These are phyloP conservation scores for Lachnellula cervina DNA, from an alignment of 2,329 filamentous ascomycete species.

Conservation along the genomic window DNA sequence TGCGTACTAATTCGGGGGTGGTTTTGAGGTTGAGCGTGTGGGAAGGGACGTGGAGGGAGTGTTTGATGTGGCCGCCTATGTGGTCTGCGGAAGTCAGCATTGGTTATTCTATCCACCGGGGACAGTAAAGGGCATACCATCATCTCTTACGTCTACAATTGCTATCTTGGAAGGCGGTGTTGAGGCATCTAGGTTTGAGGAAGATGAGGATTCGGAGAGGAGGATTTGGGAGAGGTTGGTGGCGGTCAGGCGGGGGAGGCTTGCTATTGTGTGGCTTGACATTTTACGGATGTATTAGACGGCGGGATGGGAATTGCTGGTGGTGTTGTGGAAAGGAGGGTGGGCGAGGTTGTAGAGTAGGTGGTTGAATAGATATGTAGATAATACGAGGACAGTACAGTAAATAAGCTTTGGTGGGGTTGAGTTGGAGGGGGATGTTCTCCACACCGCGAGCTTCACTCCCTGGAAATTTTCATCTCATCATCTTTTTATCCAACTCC, in stretches of 20 bases:
- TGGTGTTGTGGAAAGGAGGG: background rate
- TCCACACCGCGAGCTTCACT: too few species aligned
- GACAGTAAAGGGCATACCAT: slow-evolving; percentile 44
- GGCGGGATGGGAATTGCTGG: background rate
- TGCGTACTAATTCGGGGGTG: slow-evolving; percentile 78
- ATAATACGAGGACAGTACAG: too few species aligned
- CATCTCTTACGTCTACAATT: slow-evolving; percentile 85
- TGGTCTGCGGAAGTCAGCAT: slow-evolving; percentile 54
- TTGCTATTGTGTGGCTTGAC: slow-evolving; percentile 21
- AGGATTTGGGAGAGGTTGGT: slow-evolving; percentile 27
- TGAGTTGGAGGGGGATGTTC: too few species aligned
- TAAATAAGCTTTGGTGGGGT: too few species aligned
- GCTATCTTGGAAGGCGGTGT: slow-evolving; percentile 45
- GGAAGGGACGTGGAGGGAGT: slow-evolving; percentile 71
- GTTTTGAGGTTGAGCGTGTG: slow-evolving; percentile 68
- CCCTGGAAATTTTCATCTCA: too few species aligned
- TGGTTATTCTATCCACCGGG: background rate
- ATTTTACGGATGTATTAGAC: slow-evolving; percentile 16
- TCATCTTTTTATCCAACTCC: too few species aligned
- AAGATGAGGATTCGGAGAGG: slow-evolving; percentile 16
- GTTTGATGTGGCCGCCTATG: slow-evolving; percentile 82
- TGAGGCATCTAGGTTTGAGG: slow-evolving; percentile 23
- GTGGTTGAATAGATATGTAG: too few species aligned
- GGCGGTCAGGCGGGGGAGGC: slow-evolving; percentile 29
- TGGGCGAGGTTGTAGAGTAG: background rate